These are phyloP conservation scores for Botryosphaeria dothidea DNA, from an alignment of 2,329 filamentous ascomycete genomes.

Conservation along the genomic window DNA sequence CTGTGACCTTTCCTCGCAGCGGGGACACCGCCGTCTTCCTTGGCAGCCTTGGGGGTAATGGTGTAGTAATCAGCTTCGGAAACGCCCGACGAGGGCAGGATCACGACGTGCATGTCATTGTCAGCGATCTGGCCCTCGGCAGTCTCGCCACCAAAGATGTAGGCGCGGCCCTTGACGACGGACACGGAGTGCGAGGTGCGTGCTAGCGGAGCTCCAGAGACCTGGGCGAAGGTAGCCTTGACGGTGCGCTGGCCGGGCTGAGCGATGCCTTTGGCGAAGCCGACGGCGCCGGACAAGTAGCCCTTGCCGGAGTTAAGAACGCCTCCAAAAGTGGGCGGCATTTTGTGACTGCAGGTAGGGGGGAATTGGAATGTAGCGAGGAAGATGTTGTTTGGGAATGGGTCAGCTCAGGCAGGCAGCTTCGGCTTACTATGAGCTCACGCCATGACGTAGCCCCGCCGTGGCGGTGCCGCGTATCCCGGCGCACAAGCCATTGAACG, in stretches of 20 bases:
- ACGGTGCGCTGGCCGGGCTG: conserved; percentile 43
- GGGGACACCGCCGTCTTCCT: conserved; percentile 36
- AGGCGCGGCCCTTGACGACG: conserved; percentile 55
- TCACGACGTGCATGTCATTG: conserved; percentile 55
- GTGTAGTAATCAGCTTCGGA: conserved; percentile 44
- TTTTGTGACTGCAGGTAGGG: conserved; percentile 6
- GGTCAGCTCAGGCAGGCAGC: background rate
- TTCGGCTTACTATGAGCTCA: background rate
- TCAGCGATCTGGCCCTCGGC: conserved; percentile 44
- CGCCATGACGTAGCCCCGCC: background rate
- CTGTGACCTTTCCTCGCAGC: conserved; percentile 44
- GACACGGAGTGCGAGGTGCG: conserved; percentile 55
- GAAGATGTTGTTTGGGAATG: background rate
- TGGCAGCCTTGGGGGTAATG: conserved; percentile 38
- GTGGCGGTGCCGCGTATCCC: background rate
- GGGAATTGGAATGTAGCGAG: background rate
- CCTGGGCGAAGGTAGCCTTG: conserved; percentile 51
- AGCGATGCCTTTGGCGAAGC: conserved; percentile 25
- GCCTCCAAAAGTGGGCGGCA: conserved; percentile 34
- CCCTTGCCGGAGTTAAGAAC: conserved; percentile 38
- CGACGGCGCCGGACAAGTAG: conserved; percentile 41
- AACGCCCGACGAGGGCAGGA: conserved; percentile 49
- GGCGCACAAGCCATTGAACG: background rate
- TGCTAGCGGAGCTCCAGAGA: conserved; percentile 47
- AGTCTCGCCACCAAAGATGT: conserved; percentile 56